phyloP scores from a whole-genome alignment of 108 stramenopile species.

The Hondaea fermentalgiana region DNA sequence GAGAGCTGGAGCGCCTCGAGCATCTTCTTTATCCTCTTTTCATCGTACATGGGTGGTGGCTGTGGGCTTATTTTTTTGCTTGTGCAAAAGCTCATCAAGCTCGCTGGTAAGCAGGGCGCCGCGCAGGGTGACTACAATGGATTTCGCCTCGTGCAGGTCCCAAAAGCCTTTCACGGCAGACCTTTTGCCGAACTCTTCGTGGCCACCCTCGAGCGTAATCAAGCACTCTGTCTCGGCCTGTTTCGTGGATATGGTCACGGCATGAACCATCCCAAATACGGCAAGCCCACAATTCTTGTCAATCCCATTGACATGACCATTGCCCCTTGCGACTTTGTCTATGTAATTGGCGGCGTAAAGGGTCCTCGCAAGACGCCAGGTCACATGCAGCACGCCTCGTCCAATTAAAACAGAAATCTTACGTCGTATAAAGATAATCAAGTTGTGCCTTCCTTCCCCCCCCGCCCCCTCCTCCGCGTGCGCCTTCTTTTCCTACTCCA shows the following conservation, averaged over 20 bases:
- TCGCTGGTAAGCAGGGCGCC: not conserved
- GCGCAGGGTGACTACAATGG: not conserved
- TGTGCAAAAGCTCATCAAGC: not conserved
- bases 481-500: too few relatives aligned
- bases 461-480: too few relatives aligned
- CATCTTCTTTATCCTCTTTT: not conserved
- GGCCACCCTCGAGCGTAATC: not conserved
- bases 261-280: not conserved
- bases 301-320: not conserved
- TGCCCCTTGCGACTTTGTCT: not conserved
- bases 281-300: not conserved
- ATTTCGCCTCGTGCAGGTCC: not conserved
- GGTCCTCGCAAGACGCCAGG: not conserved
- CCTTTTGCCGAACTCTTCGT: not conserved
- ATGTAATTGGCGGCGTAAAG: not conserved
- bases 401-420: too few relatives aligned
- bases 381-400: too few relatives aligned
- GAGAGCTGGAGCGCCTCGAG: not conserved
- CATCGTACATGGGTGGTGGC: not conserved
- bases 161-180: not conserved
- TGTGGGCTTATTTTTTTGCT: not conserved
- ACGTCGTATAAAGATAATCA: too few relatives aligned
- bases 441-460: too few relatives aligned
- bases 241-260: not conserved
- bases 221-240: not conserved